These are phyloP conservation scores for Umbelopsis sp. DNA, from an alignment of 192 early-diverging fungal species.

Conservation along the genomic window DNA sequence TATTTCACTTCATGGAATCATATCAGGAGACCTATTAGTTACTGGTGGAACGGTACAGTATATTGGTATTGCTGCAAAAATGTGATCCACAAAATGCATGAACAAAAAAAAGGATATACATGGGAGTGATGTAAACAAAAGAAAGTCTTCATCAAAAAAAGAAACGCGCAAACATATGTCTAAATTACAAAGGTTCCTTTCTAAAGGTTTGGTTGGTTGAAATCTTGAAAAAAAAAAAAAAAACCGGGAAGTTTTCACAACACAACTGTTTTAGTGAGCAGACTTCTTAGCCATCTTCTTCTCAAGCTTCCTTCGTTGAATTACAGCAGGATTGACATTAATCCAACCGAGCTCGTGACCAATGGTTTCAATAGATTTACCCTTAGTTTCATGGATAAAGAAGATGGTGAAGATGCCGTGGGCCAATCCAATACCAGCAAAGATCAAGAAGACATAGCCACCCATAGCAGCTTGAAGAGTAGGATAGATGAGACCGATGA, in stretches of 20 bases:
- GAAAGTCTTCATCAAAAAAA: not conserved
- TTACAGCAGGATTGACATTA: slow-evolving; percentile 19
- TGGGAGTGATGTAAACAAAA: not conserved
- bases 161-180: not conserved
- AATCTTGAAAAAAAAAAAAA: too few species aligned
- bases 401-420: slow-evolving; percentile 41
- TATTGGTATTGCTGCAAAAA: not conserved
- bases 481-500: slow-evolving; percentile 60
- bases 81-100: not conserved
- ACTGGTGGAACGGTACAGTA: too few species aligned
- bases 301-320: not conserved
- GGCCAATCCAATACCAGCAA: slow-evolving; percentile 45
- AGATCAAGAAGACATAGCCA: slow-evolving; percentile 55
- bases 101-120: not conserved
- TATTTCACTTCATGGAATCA: too few species aligned
- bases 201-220: not conserved
- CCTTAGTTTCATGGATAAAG: slow-evolving; percentile 61
- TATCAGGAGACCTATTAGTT: too few species aligned
- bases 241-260: too few species aligned
- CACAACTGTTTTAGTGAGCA: not conserved
- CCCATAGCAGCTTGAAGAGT: slow-evolving; percentile 42
- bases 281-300: slow-evolving; percentile 21
- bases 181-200: not conserved
- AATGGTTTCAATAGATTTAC: slow-evolving; percentile 62
- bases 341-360: slow-evolving; percentile 39